Conservation (phyloP, 2,329 filamentous ascomycete species). For the Akanthomyces dipterigenus region DNA sequence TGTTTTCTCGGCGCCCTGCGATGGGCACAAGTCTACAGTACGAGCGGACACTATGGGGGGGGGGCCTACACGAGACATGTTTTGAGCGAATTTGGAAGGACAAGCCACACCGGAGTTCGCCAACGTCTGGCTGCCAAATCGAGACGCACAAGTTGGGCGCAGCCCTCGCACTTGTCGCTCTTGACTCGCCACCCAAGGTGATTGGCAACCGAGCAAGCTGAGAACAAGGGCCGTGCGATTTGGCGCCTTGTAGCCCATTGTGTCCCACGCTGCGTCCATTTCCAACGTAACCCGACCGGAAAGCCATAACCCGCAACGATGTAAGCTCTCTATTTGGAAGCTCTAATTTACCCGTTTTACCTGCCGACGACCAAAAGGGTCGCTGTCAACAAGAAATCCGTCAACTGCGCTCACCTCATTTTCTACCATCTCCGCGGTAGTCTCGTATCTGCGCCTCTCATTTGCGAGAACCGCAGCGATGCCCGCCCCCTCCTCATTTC, state of each 20-base stretch:
- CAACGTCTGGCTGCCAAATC: conserved; percentile 5
- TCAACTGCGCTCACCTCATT: neutral
- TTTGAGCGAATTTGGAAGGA: conserved; percentile 4
- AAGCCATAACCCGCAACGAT: neutral
- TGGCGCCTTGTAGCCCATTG: neutral
- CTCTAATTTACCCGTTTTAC: neutral
- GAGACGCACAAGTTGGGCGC: neutral
- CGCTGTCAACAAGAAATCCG: neutral
- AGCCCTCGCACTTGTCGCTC: neutral
- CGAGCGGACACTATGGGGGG: conserved; percentile 9
- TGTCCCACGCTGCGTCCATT: neutral
- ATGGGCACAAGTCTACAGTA: neutral
- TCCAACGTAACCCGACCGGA: conserved; percentile 1
- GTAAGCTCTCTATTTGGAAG: neutral
- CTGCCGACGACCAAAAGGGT: neutral
- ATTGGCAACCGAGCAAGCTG: conserved; percentile 3
- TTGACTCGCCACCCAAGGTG: neutral
- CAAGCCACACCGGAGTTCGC: conserved; percentile 9
- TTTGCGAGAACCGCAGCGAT: conserved; percentile 8
- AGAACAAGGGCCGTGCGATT: conserved; percentile 9
- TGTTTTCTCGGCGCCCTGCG: neutral
- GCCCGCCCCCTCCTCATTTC: neutral
- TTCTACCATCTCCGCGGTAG: neutral
- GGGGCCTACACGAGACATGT: neutral
- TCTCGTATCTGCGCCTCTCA: neutral